Base-by-base conservation (phyloP, 306 rosid species). In the Datisca glomerata region DNA sequence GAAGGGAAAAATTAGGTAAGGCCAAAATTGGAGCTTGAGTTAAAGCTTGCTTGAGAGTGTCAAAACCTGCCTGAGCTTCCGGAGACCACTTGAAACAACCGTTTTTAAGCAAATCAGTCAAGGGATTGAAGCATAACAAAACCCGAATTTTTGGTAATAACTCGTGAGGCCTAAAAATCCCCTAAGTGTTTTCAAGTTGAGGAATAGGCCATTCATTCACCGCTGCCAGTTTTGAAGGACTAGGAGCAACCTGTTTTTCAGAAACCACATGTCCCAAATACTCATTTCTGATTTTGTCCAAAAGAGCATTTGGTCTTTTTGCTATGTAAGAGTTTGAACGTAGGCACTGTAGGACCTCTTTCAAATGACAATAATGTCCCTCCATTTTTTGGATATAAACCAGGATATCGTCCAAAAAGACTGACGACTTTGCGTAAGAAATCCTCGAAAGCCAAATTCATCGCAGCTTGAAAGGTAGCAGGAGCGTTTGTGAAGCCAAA, bases 121-220 rank as follows among this genome's bases (percentile, higher is more conserved):
- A 9, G 3, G 18, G 41, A 5, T 18, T 2, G 8, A 5, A 4
- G 31, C 34, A 22, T 22, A 44, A 9, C 12, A 5, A 10, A 2
- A 4, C 4, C 18, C 6, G 6, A 21, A 46, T 12, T 18, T 27
- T 7, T 22, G n/a, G 13, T 48, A 48, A 19, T 31, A 48, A n/a
- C 41, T n/a, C 2, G 53, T 48, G 1, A 29, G 12, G 15, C 41
- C 53, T 19, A 48, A 21, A 19, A 32, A 32, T 18, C 46, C 46
- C 8, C 3, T 10, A 8, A 41, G 5, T 3, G 10, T 0, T 11
- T 41, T 41, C 2, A 18, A 24, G 2, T 8, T 41, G 12, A 6
- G 46, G 46, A 18, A 18, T 41, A 34, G 46, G 46, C 46, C 46
- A 41, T 4, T 18, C 12, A 1, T 6, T 8, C 12, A 41, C 19